These are phyloP conservation scores for Botrytis deweyae DNA, from an alignment of 2,329 filamentous ascomycete genomes.

Conservation along the genomic window DNA sequence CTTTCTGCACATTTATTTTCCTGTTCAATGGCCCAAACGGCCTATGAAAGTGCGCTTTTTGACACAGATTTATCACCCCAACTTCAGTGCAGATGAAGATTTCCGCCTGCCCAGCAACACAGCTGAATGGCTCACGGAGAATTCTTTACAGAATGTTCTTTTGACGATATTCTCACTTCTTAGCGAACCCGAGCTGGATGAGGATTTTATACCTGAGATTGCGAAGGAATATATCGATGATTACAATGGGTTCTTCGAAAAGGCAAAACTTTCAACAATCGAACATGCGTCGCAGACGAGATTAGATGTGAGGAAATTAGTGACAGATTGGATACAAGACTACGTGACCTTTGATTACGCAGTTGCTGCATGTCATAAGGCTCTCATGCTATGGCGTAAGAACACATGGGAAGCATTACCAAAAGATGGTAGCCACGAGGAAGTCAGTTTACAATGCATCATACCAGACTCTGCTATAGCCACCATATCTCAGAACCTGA, in stretches of 20 bases:
- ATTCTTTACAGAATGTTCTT: background rate
- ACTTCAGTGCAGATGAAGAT: background rate
- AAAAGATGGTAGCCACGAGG: background rate
- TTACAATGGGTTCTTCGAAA: background rate
- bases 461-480: background rate
- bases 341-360: background rate
- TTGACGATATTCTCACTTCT: background rate
- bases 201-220: background rate
- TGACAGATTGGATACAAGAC: background rate
- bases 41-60: conserved; percentile 2
- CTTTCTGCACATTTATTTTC: conserved; percentile 6
- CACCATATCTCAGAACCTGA: background rate
- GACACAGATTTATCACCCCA: background rate
- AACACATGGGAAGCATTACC: background rate
- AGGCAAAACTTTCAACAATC: background rate
- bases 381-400: background rate
- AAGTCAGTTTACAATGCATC: background rate
- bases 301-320: background rate
- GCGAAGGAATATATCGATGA: background rate
- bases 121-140: background rate
- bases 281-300: background rate
- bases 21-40: background rate
- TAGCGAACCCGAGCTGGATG: background rate
- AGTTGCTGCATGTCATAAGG: background rate
- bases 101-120: background rate